Evolutionary conservation across 2,329 filamentous ascomycete species (phyloP).

Genomic region (Aspergillus tubingensis): DNA sequence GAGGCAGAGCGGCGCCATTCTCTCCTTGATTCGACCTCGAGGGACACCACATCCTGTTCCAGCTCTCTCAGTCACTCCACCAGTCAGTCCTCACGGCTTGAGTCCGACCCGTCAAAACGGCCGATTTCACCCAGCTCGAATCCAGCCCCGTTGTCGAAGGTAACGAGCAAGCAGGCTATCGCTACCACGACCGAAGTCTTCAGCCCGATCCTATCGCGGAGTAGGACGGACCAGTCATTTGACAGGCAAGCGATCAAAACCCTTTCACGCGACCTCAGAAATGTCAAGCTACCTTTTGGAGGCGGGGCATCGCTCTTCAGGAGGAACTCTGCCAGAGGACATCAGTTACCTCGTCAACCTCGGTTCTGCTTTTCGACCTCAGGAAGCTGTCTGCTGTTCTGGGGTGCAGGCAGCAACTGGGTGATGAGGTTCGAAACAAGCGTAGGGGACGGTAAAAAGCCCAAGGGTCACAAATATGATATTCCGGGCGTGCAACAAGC

Average conservation of each 20-base stretch:
- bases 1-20: slow-evolving; percentile 20
- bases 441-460: slow-evolving; percentile 26
- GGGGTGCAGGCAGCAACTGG: slow-evolving; percentile 23
- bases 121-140: slow-evolving; percentile 18
- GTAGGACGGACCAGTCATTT: slow-evolving; percentile 10
- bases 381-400: slow-evolving; percentile 23
- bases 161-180: slow-evolving; percentile 18
- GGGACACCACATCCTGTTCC: slow-evolving; percentile 23
- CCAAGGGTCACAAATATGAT: slow-evolving; percentile 35
- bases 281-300: slow-evolving; percentile 21
- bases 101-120: slow-evolving; percentile 17
- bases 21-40: slow-evolving; percentile 20
- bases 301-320: slow-evolving; percentile 22
- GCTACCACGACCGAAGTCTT: slow-evolving; percentile 15
- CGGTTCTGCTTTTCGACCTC: slow-evolving; percentile 34
- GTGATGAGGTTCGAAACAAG: slow-evolving; percentile 34
- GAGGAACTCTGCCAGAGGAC: slow-evolving; percentile 23
- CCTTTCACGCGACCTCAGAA: slow-evolving; percentile 24
- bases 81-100: slow-evolving; percentile 23
- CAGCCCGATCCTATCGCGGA: slow-evolving; percentile 11
- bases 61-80: slow-evolving; percentile 28
- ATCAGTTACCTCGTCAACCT: slow-evolving; percentile 33
- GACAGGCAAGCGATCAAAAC: slow-evolving; percentile 21
- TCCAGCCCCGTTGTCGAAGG: slow-evolving; percentile 15
- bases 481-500: slow-evolving; percentile 34